These are phyloP conservation scores for Dunaliella primolecta DNA, from an alignment of 139 green algal genomes.

Conservation along the genomic window DNA sequence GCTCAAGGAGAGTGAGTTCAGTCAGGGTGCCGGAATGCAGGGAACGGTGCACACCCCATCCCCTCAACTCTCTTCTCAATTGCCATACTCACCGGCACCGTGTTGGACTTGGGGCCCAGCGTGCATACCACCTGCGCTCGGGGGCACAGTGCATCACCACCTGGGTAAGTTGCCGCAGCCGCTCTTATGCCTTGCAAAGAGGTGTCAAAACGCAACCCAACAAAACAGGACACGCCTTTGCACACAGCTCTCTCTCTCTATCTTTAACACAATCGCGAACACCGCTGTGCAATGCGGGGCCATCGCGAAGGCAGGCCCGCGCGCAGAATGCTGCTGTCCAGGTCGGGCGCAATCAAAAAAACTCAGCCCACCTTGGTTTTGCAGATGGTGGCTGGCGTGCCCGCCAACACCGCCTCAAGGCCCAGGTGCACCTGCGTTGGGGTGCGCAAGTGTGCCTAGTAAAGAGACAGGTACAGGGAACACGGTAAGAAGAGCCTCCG, in stretches of 20 bases:
- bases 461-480: too few relatives aligned
- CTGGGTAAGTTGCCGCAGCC: not conserved
- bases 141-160: not conserved
- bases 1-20: too few relatives aligned
- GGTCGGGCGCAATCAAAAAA: too few relatives aligned
- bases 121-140: slow-evolving; percentile 89
- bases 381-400: slow-evolving; percentile 50
- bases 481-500: too few relatives aligned
- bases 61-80: not conserved
- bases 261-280: too few relatives aligned
- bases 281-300: too few relatives aligned
- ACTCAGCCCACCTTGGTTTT: slow-evolving; percentile 72
- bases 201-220: not conserved
- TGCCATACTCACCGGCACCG: slow-evolving; percentile 40
- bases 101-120: slow-evolving; percentile 78
- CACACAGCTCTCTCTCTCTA: not conserved
- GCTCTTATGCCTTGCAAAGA: not conserved
- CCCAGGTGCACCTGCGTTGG: slow-evolving; percentile 58
- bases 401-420: slow-evolving; percentile 67
- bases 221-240: not conserved
- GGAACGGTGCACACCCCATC: not conserved
- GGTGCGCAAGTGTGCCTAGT: too few relatives aligned
- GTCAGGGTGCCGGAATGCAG: too few relatives aligned
- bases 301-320: too few relatives aligned
- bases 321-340: too few relatives aligned